A percentile compares a stretch with the other conserved stretches of the same genome.
phyloP scores from a whole-genome alignment of 305 asterid species.

The Nicotiana rustica region DNA sequence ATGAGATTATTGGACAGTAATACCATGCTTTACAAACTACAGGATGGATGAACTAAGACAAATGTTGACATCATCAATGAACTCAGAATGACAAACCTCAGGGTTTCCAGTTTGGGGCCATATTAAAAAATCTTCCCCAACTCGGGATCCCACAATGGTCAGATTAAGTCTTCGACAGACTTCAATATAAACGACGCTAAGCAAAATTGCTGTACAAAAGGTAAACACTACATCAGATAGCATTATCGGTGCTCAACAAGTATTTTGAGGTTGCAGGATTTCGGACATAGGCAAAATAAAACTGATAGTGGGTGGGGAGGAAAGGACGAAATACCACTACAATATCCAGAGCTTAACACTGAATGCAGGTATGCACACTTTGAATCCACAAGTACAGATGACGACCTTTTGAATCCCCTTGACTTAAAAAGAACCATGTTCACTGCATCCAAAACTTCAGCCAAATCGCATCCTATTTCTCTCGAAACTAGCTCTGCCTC shows the following conservation, averaged over 20 bases:
- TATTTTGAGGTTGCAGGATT: background rate
- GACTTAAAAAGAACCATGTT: slow-evolving; percentile 73
- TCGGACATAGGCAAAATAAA: background rate
- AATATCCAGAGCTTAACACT: slow-evolving; percentile 72
- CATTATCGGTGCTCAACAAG: slow-evolving; percentile 10
- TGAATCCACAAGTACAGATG: slow-evolving; percentile 72
- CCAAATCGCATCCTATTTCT: slow-evolving; percentile 82
- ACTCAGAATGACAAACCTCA: slow-evolving; percentile 60
- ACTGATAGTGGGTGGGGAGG: no score
- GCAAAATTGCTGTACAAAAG: slow-evolving; percentile 72
- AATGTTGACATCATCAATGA: slow-evolving; percentile 4
- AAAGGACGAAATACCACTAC: slow-evolving; percentile 66
- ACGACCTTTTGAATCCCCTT: slow-evolving; percentile 77
- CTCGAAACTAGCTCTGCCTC: slow-evolving; percentile 84
- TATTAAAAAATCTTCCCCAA: slow-evolving; percentile 95
- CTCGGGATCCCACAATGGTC: slow-evolving; percentile 91
- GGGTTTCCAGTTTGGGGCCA: slow-evolving; percentile 95
- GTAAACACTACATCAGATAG: slow-evolving; percentile 38
- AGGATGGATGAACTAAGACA: background rate
- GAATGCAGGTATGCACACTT: slow-evolving; percentile 87
- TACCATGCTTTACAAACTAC: background rate
- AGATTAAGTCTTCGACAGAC: slow-evolving; percentile 89
- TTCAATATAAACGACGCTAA: slow-evolving; percentile 89
- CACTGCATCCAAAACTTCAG: slow-evolving; percentile 87
- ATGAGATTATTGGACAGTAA: background rate